A percentile compares a stretch with the other conserved stretches of the same genome.
Evolutionary conservation across 225 moss, liverwort and hornwort species (phyloP).

Genomic region (Takakia lepidozioides): DNA sequence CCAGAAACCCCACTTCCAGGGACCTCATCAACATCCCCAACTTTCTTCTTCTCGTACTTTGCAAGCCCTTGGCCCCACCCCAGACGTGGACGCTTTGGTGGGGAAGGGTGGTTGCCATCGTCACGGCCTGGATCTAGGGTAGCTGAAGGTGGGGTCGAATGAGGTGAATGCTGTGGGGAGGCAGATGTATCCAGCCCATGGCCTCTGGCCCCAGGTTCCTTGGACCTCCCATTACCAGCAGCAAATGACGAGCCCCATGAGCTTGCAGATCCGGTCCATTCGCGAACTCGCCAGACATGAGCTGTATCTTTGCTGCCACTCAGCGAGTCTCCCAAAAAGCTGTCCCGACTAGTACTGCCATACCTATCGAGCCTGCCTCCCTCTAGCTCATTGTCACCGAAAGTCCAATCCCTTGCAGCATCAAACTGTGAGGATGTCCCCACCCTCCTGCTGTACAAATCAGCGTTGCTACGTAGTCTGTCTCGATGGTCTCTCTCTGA

Average conservation of each 20-base stretch:
- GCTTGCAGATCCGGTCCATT: slow-evolving; percentile 47
- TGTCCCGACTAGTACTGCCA: slow-evolving; percentile 66
- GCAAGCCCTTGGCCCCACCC: slow-evolving; percentile 99
- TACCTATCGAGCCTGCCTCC: slow-evolving; percentile 76
- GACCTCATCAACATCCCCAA: slow-evolving; percentile 66
- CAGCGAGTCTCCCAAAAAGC: slow-evolving; percentile 44
- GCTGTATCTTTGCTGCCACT: slow-evolving; percentile 43
- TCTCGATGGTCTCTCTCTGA: slow-evolving; percentile 55
- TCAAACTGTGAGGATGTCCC: slow-evolving; percentile 44
- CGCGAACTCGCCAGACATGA: slow-evolving; percentile 63
- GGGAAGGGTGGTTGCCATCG: slow-evolving; percentile 68
- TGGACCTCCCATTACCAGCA: slow-evolving; percentile 22
- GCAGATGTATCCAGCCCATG: slow-evolving; percentile 54
- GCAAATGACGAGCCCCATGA: slow-evolving; percentile 44
- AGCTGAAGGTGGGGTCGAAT: slow-evolving; percentile 43
- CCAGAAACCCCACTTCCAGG: slow-evolving; percentile 20
- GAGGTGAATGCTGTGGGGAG: slow-evolving; percentile 72
- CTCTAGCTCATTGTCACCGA: slow-evolving; percentile 60
- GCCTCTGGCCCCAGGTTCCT: slow-evolving; percentile 40
- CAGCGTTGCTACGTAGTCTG: slow-evolving; percentile 51
- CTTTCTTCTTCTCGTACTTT: slow-evolving; percentile 95
- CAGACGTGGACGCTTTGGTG: slow-evolving; percentile 80
- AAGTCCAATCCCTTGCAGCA: slow-evolving; percentile 42
- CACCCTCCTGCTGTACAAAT: slow-evolving; percentile 35
- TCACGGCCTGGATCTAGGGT: slow-evolving; percentile 52